phyloP scores from a whole-genome alignment of 2,329 filamentous ascomycete genomes.

The Monosporascus sp. region DNA sequence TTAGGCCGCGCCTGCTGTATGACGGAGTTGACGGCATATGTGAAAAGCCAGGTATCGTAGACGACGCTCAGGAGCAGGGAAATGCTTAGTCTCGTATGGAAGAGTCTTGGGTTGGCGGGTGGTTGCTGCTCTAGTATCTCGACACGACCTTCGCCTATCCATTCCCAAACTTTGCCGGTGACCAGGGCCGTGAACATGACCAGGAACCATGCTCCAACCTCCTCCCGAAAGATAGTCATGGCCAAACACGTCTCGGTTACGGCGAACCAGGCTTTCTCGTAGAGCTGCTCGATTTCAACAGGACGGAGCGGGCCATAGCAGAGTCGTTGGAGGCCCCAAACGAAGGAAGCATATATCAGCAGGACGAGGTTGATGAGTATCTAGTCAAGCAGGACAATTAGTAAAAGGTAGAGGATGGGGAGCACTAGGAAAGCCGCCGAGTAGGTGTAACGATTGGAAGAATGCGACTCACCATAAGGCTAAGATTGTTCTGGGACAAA shows the following conservation, averaged over 20 bases:
- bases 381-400: constrained; percentile 34
- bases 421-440: background rate
- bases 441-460: background rate
- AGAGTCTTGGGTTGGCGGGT: constrained; percentile 78
- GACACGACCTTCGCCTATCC: constrained; percentile 93
- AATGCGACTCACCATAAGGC: constrained; percentile 65
- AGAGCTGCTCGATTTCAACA: constrained; percentile 94
- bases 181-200: constrained; percentile 93
- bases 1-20: constrained; percentile 85
- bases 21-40: constrained; percentile 76
- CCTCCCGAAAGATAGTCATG: constrained; percentile 97
- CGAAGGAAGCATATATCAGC: constrained; percentile 70
- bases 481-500: constrained; percentile 92
- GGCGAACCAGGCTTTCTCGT: constrained; percentile 97
- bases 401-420: constrained; percentile 6
- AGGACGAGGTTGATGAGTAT: constrained; percentile 89
- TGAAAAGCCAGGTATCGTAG: constrained; percentile 76
- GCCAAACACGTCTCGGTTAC: constrained; percentile 94
- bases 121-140: constrained; percentile 95
- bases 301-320: constrained; percentile 87
- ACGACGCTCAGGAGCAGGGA: constrained; percentile 74
- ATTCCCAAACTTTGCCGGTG: constrained; percentile 95
- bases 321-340: constrained; percentile 83
- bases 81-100: constrained; percentile 75
- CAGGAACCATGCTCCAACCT: constrained; percentile 89